Percentiles rank a stretch among this genome's conserved stretches.
phyloP scores from a whole-genome alignment of 257 asterid species.

The Przewalskia tangutica region DNA sequence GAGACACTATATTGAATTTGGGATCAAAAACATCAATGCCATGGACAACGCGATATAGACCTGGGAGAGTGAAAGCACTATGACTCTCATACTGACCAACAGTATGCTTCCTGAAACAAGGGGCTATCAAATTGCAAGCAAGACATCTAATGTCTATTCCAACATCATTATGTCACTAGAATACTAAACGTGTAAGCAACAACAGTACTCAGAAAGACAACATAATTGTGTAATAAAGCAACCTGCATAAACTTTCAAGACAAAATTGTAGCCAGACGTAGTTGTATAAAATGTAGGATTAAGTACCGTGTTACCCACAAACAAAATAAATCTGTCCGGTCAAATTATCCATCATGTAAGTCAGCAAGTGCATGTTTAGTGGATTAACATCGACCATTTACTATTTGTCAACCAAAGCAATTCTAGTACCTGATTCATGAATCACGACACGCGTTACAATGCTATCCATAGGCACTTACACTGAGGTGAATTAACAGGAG shows the following conservation, averaged over 20 bases:
- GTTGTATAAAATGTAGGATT: not conserved
- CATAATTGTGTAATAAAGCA: not conserved
- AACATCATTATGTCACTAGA: not conserved
- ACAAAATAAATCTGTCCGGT: too few relatives aligned
- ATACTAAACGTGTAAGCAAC: too few relatives aligned
- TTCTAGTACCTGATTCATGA: not conserved
- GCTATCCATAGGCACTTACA: not conserved
- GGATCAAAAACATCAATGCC: slow-evolving; percentile 96
- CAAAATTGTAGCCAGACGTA: not conserved
- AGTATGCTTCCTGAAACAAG: slow-evolving; percentile 59
- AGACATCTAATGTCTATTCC: not conserved
- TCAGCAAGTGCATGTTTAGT: not conserved
- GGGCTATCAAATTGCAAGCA: not conserved
- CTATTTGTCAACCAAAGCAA: not conserved
- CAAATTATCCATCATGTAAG: not conserved
- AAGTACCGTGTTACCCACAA: not conserved
- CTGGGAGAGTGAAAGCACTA: slow-evolving; percentile 80
- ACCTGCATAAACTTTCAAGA: not conserved
- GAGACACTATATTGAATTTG: slow-evolving; percentile 96
- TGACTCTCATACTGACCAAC: slow-evolving; percentile 97
- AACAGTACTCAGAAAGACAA: too few relatives aligned
- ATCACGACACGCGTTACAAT: not conserved
- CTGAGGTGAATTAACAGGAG: not conserved
- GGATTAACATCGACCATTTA: not conserved
- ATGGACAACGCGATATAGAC: slow-evolving; percentile 90